These are phyloP conservation scores for Nothopassalora personata DNA, from an alignment of 2,329 filamentous ascomycete species.

Conservation along the genomic window DNA sequence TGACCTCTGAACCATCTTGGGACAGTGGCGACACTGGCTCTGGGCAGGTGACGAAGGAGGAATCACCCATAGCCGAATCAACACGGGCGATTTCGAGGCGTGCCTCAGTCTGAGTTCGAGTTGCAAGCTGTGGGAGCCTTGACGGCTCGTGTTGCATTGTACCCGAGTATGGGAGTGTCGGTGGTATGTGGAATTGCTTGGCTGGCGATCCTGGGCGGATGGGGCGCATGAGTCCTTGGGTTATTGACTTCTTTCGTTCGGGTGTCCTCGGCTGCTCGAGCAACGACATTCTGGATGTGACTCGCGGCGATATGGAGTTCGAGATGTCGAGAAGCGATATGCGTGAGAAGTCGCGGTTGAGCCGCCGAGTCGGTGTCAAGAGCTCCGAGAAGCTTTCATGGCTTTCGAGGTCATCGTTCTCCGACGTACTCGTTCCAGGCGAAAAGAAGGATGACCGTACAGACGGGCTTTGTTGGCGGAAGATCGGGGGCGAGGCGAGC, in stretches of 20 bases:
- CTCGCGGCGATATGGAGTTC: neutral
- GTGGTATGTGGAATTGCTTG: slow-evolving; percentile 21
- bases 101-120: neutral
- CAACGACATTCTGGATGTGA: neutral
- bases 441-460: slow-evolving; percentile 12
- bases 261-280: neutral
- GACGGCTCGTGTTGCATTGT: slow-evolving; percentile 3
- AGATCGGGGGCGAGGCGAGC: slow-evolving; percentile 7
- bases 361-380: slow-evolving; percentile 22
- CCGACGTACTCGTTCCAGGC: slow-evolving; percentile 9
- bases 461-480: neutral
- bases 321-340: slow-evolving; percentile 1
- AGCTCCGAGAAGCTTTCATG: slow-evolving; percentile 28
- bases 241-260: slow-evolving; percentile 8
- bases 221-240: slow-evolving; percentile 22
- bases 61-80: slow-evolving; percentile 1
- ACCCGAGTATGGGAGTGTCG: slow-evolving; percentile 18
- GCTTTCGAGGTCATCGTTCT: slow-evolving; percentile 25
- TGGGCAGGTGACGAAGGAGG: neutral
- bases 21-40: slow-evolving; percentile 10
- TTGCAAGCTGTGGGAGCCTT: slow-evolving; percentile 14
- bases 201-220: slow-evolving; percentile 29
- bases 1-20: slow-evolving; percentile 1
- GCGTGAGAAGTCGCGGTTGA: slow-evolving; percentile 5
- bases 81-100: neutral